phyloP scores from a whole-genome alignment of 768 basidiomycete species.

The Calvatia gigantea region DNA sequence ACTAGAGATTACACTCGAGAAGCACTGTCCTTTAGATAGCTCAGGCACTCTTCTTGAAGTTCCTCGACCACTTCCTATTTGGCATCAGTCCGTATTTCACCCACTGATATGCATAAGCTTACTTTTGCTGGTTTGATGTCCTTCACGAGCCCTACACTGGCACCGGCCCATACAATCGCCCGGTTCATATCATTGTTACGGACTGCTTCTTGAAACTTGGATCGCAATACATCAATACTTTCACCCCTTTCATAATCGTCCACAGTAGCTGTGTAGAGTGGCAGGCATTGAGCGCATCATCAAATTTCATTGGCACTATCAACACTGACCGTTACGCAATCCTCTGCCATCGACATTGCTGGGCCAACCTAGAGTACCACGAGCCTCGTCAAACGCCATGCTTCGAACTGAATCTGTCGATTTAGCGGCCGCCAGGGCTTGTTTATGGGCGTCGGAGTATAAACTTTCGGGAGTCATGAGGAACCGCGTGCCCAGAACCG shows the following conservation, averaged over 20 bases:
- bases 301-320: slow-evolving; percentile 1
- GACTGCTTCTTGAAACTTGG: slow-evolving; percentile 43
- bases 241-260: slow-evolving; percentile 51
- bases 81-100: slow-evolving; percentile 5
- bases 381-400: slow-evolving; percentile 59
- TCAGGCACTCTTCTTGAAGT: slow-evolving; percentile 43
- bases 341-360: slow-evolving; percentile 59
- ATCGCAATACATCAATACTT: slow-evolving; percentile 36
- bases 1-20: background rate
- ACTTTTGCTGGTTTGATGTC: slow-evolving; percentile 38
- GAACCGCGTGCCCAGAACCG: slow-evolving; percentile 73
- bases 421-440: slow-evolving; percentile 44
- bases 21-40: slow-evolving; percentile 22
- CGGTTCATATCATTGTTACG: slow-evolving; percentile 43
- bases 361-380: slow-evolving; percentile 59
- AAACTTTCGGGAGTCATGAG: slow-evolving; percentile 62
- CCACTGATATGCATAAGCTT: slow-evolving; percentile 6
- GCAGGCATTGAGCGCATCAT: slow-evolving; percentile 7
- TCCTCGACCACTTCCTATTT: slow-evolving; percentile 54
- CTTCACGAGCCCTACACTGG: slow-evolving; percentile 56
- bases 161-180: slow-evolving; percentile 67
- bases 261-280: slow-evolving; percentile 43
- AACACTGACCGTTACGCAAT: slow-evolving; percentile 42
- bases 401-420: slow-evolving; percentile 49
- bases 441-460: slow-evolving; percentile 52